Evolutionary conservation across 192 early-diverging fungal species (phyloP).

Genomic region (Dimargaris cristalligena): DNA sequence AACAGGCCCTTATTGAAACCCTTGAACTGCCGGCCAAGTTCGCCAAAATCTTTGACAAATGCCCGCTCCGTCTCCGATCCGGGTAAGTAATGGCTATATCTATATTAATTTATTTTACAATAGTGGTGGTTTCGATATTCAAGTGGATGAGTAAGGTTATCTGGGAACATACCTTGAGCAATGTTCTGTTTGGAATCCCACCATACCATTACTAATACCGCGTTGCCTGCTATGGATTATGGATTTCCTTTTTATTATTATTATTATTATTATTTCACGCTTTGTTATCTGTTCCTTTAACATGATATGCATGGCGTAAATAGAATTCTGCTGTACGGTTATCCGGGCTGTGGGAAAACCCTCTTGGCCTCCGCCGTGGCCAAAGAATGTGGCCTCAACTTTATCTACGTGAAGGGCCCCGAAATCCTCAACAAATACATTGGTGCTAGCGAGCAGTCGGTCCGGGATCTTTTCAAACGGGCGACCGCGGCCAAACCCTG

Average conservation of each 20-base stretch:
- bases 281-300: no score
- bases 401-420: slow-evolving; percentile 94
- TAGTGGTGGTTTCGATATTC: no score
- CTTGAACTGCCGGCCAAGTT: slow-evolving; percentile 92
- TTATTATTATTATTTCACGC: no score
- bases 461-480: slow-evolving; percentile 86
- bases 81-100: slow-evolving; percentile 44
- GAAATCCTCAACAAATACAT: slow-evolving; percentile 98
- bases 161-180: no score
- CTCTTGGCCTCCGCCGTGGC: slow-evolving; percentile 88
- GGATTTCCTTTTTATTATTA: no score
- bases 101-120: no score
- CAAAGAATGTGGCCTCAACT: slow-evolving; percentile 91
- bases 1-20: slow-evolving; percentile 71
- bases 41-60: slow-evolving; percentile 73
- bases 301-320: no score
- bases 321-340: slow-evolving; percentile 80
- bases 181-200: no score
- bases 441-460: slow-evolving; percentile 88
- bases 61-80: slow-evolving; percentile 75
- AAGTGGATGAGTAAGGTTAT: no score
- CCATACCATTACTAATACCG: no score
- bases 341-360: slow-evolving; percentile 98
- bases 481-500: slow-evolving; percentile 88
- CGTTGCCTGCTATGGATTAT: no score